These are phyloP conservation scores for Penicillium odoratum DNA, from an alignment of 495 filamentous ascomycete genomes.

Conservation along the genomic window DNA sequence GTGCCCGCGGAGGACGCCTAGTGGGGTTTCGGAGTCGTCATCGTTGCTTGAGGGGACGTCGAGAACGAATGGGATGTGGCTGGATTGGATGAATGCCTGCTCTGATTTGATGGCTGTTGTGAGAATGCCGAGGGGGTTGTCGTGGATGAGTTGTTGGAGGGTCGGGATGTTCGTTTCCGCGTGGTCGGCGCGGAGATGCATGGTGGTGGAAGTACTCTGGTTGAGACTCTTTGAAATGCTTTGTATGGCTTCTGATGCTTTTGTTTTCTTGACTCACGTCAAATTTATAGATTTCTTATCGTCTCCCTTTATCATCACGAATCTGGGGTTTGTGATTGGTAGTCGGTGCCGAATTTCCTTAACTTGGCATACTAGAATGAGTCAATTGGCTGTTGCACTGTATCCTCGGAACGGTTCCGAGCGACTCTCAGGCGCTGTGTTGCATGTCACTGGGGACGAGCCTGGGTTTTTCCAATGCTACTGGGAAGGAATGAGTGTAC, in stretches of 20 bases:
- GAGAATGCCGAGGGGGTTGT: conserved; percentile 56
- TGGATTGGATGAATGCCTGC: conserved; percentile 51
- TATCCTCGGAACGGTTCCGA: neutral
- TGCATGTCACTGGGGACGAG: no score
- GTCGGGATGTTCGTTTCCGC: conserved; percentile 40
- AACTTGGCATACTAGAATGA: neutral
- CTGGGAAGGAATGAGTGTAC: no score
- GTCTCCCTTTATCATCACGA: conserved; percentile 1
- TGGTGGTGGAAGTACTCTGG: conserved; percentile 17
- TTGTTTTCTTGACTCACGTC: neutral
- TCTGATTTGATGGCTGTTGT: conserved; percentile 53
- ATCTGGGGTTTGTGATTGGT: conserved; percentile 14
- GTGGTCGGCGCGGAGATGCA: conserved; percentile 53
- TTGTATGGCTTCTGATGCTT: neutral
- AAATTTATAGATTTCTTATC: neutral
- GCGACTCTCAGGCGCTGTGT: no score
- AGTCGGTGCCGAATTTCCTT: conserved; percentile 11
- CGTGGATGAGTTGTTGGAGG: conserved; percentile 50
- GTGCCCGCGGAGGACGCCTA: conserved; percentile 51
- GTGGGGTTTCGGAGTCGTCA: conserved; percentile 23
- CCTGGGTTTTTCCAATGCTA: no score
- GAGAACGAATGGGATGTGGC: conserved; percentile 57
- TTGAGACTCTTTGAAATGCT: neutral
- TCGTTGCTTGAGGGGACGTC: conserved; percentile 28
- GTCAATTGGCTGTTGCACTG: neutral